Evolutionary conservation across 1,284 basidiomycete species (phyloP).

Genomic region (Schizophyllum amplum): DNA sequence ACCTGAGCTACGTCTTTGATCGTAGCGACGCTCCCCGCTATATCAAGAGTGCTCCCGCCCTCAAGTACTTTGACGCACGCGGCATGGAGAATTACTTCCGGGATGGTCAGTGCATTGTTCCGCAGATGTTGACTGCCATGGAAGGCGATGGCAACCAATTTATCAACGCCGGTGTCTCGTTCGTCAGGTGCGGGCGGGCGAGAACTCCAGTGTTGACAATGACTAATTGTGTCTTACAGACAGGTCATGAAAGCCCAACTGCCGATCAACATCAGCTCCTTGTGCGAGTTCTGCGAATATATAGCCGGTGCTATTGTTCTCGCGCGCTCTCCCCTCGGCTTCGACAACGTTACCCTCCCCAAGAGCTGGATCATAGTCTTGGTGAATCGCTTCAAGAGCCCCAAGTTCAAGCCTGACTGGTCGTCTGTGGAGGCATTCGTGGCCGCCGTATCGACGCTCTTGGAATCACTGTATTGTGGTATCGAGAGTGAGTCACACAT

Average conservation of each 20-base stretch:
- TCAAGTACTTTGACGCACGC: too few species aligned
- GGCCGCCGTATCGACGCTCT: constrained; percentile 16
- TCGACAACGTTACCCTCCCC: constrained; percentile 39
- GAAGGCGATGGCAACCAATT: constrained; percentile 14
- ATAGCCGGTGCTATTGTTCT: constrained; percentile 31
- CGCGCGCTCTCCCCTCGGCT: constrained; percentile 15
- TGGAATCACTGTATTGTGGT: constrained; percentile 25
- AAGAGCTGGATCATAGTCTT: constrained; percentile 33
- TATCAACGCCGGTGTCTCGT: constrained; percentile 19
- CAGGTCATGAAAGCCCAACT: constrained; percentile 28
- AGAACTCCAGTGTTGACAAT: constrained; percentile 17
- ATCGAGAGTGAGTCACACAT: constrained; percentile 13
- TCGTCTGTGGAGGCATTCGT: constrained; percentile 12
- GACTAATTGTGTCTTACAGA: constrained; percentile 15
- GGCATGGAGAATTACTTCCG: too few species aligned
- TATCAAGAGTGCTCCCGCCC: constrained; percentile 5
- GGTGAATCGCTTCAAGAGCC: constrained; percentile 17
- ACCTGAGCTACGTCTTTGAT: constrained; percentile 10
- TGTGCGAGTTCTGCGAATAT: constrained; percentile 40
- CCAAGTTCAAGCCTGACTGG: constrained; percentile 6
- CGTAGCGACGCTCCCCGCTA: constrained; percentile 9
- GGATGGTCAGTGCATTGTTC: constrained; percentile 22
- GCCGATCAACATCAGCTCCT: constrained; percentile 29
- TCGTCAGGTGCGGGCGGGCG: constrained; percentile 19
- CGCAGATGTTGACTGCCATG: constrained; percentile 25